Evolutionary conservation across 139 green algal genomes (phyloP), one percentile per base, ranked within the genome.

Genomic region (Coelastrella sp.): DNA sequence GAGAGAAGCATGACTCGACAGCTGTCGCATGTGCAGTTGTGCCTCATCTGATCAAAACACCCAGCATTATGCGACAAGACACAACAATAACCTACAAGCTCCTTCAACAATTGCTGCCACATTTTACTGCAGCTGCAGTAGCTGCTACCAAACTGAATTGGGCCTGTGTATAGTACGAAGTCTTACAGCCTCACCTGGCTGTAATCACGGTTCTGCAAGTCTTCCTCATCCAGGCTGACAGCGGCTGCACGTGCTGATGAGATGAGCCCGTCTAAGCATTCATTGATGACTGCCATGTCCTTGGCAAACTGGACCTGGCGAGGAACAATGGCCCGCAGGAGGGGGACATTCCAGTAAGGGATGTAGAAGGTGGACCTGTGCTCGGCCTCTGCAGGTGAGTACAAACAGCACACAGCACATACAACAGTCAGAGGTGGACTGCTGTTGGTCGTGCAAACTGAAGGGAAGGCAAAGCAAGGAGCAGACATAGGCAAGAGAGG

Each of bases 321-420:
- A 3, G 94, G 94, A 64, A 98, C 94, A 64, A 98, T 58, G 58
- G 93, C 93, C 58, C 92, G 89, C n/a, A 91, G 76, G 8, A 96
- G 78, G 3, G 96, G 96, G 20, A 98, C 85, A 87, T 99, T 97
- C 98, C 98, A 99, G 95, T 99, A 99, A 47, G 98, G 98, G 76
- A 99, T 96, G 95, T 99, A 99, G 92, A 99, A 99, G 7, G 98
- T 99, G 85, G 96, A 98, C 8, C 98, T 94, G 94, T 99, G 98
- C 97, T 99, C 98, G 4, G 97, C 97, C 94, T 99, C 88, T 91
- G 87, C 32, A 23, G n/a, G 5, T 32, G 73, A 11, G 2, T 22
- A 47, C 32, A 47, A 47, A 47, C 32, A 47, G 32, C 1, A 47
- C 32, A 47, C 32, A 47, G 32, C 32, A 47, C 32, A 47, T 47